Evolutionary conservation across 208 protist genomes (phyloP), one percentile per base, ranked within the genome.

Genomic region (Porcisia hertigi): DNA sequence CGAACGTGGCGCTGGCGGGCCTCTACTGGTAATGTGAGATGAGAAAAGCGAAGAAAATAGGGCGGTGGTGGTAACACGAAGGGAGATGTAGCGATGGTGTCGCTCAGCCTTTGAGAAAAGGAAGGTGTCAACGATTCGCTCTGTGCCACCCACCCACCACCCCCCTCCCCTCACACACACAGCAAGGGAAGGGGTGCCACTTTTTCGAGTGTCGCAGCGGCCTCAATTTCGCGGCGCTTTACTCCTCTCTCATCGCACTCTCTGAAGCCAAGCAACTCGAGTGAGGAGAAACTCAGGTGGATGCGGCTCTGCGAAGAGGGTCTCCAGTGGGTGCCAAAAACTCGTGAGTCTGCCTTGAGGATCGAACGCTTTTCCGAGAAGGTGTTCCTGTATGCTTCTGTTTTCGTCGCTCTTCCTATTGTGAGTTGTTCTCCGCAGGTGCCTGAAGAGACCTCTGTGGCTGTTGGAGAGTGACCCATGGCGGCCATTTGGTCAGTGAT

Each of bases 1-100:
- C 88, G 34, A 82, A 84, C 72, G 77, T 85, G 52, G 87, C 77
- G 20, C 53, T 91, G n/a, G 88, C 88, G 0, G 90, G 88, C 23
- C 77, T 90, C 39, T 84, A 82, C 63, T 80, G 82, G 84, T 88
- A 75, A 73, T 18, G 36, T 6, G n/a, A 54, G 20, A 23, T 3
- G n/a, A 36, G 64, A 25, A 30, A n/a, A 69, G n/a, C n/a, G 7
- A 1, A 5, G 25, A 16, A 69, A 47, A 53, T 39, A 43, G 60
- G n/a, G 34, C 60, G 4, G 6, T 12, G 11, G 1, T 65, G n/a
- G 1, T 14, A 34, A n/a, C 11, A 11, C 20, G 12, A 20, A 39
- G 34, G 43, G 36, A 2, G 60, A 36, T n/a, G 60, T 11, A 39
- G 36, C n/a, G 60, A 23, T 12, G 36, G n/a, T 36, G 30, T 2